phyloP scores from a whole-genome alignment of 2,329 filamentous ascomycete genomes.

The Capronia americana region DNA sequence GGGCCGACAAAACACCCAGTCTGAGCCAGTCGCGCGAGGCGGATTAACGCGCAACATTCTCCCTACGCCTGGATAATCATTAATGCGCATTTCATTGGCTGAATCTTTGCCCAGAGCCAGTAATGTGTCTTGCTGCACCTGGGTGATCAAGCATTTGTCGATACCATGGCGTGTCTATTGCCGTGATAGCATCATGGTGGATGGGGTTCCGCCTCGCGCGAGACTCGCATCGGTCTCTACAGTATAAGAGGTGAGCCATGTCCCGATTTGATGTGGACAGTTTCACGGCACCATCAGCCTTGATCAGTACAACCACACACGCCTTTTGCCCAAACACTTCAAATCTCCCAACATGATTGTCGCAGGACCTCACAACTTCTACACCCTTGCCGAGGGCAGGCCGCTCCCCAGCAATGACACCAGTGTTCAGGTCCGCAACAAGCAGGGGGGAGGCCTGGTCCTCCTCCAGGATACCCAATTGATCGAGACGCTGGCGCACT shows the following conservation, averaged over 20 bases:
- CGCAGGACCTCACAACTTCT: constrained; percentile 36
- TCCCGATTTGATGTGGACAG: background rate
- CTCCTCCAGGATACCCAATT: constrained; percentile 65
- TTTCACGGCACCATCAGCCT: background rate
- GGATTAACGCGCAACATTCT: constrained; percentile 24
- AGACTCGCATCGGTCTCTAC: background rate
- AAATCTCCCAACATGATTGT: constrained; percentile 21
- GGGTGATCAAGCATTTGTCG: background rate
- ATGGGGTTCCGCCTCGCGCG: background rate
- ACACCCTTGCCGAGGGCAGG: constrained; percentile 35
- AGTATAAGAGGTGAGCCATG: constrained; percentile 7
- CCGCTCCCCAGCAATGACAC: constrained; percentile 35
- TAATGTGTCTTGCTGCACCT: background rate
- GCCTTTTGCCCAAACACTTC: background rate
- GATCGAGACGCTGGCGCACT: constrained; percentile 67
- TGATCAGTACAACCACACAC: background rate
- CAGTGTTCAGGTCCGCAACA: constrained; percentile 30
- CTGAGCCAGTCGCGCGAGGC: background rate
- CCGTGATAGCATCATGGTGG: background rate
- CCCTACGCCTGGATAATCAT: constrained; percentile 24
- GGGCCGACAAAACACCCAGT: constrained; percentile 1
- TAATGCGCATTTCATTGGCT: constrained; percentile 20
- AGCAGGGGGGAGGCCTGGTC: constrained; percentile 47
- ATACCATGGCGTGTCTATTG: background rate
- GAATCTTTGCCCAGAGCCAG: constrained; percentile 24